phyloP scores from a whole-genome alignment of 2,329 filamentous ascomycete species.

The Fusarium chaquense region DNA sequence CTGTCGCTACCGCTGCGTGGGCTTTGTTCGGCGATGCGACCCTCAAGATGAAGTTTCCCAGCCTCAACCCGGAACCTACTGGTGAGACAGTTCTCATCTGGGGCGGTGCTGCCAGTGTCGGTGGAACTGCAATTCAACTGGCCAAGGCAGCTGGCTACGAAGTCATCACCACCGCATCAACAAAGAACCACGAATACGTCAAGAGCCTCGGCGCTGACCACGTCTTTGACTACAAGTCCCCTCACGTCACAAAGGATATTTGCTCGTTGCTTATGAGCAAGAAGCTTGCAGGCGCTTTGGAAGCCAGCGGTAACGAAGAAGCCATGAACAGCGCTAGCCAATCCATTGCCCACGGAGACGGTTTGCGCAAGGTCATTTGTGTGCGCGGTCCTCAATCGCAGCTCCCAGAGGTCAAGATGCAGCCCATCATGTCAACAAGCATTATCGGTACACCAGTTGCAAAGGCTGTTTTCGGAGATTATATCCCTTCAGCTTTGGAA shows the following conservation, averaged over 20 bases:
- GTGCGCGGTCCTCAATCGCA: constrained; percentile 4
- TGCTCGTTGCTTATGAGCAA: constrained; percentile 12
- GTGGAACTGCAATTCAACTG: constrained; percentile 61
- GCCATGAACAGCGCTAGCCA: constrained; percentile 1
- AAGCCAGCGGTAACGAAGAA: constrained; percentile 25
- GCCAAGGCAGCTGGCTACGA: constrained; percentile 58
- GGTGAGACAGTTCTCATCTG: constrained; percentile 50
- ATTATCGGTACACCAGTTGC: constrained; percentile 29
- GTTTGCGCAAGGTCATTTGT: constrained; percentile 27
- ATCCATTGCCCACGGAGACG: constrained; percentile 19
- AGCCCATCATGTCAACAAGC: constrained; percentile 18
- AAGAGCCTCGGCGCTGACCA: constrained; percentile 58
- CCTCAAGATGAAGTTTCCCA: constrained; percentile 21
- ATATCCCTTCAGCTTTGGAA: constrained; percentile 24
- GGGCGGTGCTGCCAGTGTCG: constrained; percentile 63
- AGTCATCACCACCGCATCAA: constrained; percentile 58
- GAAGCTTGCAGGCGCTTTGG: constrained; percentile 18
- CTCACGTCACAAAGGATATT: constrained; percentile 36
- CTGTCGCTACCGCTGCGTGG: constrained; percentile 38
- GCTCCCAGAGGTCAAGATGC: neutral
- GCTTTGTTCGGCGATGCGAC: constrained; percentile 39
- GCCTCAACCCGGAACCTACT: neutral
- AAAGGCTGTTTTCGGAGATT: constrained; percentile 31
- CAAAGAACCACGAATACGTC: constrained; percentile 58
- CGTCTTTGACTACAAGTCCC: constrained; percentile 59